Evolutionary conservation across 108 stramenopile species (phyloP), one percentile per base, ranked within the genome.

Genomic region (Hondaea fermentalgiana): DNA sequence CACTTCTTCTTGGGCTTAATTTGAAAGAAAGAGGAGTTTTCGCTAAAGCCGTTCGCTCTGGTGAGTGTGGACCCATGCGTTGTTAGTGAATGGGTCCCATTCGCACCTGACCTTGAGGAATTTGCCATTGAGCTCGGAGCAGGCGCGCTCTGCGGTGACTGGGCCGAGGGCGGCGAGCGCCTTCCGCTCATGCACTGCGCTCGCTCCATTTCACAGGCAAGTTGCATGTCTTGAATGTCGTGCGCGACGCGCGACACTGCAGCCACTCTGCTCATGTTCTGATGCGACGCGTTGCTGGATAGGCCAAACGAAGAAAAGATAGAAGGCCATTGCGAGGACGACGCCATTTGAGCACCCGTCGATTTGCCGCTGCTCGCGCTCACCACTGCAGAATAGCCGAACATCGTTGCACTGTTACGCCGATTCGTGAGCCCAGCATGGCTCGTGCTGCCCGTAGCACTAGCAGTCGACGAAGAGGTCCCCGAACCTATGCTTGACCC

Each of bases 231-330:
- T 23, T 83, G 76, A 35, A 83, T 83, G n/a, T 83, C 76, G 25
- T 83, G 14, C 10, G 76, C 76, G 8, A 83, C 76, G 19, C 51
- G 19, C n/a, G 76, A 47, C 12, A 83, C 76, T 83, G 76, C 51
- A 0, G 49, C 51, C 19, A 53, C 76, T 28, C 51, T 47, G 25
- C 49, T 53, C 49, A 83, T 25, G 51, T 53, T 83, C 76, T 83
- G 76, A 12, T 83, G 45, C 28, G 76, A 47, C 8, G 76, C 45
- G 51, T 47, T 12, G 45, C 76, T 53, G 6, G 45, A 83, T 16
- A 83, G 45, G 8, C 76, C 76, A 53, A 83, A 83, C 19, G 76
- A 83, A 12, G 76, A 83, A 83, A 83, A 83, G 25, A 83, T n/a
- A 12, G 76, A 83, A 6, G 76, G 19, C 76, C 76, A 83, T 35